Conservation (phyloP, 805 yeast species). For the Candida ulmi region DNA sequence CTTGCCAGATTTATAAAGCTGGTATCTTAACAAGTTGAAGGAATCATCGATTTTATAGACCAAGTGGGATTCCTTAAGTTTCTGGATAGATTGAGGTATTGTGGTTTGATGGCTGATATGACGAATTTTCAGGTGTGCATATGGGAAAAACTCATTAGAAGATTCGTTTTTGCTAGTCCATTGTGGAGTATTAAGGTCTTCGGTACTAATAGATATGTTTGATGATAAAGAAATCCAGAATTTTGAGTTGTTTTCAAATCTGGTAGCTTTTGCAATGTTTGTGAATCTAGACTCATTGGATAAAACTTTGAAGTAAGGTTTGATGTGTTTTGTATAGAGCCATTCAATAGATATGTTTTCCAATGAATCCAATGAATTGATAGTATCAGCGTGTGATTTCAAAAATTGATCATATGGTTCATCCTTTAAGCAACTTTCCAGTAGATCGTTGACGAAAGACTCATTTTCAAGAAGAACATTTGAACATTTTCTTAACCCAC, state of each 20-base stretch:
- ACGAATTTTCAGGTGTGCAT: slow-evolving; percentile 42
- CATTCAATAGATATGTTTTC: slow-evolving; percentile 24
- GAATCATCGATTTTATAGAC: slow-evolving; percentile 40
- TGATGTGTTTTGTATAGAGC: slow-evolving; percentile 19
- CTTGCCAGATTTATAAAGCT: slow-evolving; percentile 22
- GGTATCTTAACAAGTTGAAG: slow-evolving; percentile 27
- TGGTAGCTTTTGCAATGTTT: background rate
- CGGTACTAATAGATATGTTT: slow-evolving; percentile 13
- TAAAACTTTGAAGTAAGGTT: slow-evolving; percentile 16
- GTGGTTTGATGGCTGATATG: slow-evolving; percentile 31
- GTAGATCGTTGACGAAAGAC: slow-evolving; percentile 7
- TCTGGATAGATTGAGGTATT: slow-evolving; percentile 23
- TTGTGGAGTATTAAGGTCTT: slow-evolving; percentile 4
- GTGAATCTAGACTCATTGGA: slow-evolving; percentile 19
- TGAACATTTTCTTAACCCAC: slow-evolving; percentile 36
- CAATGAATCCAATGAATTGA: slow-evolving; percentile 14
- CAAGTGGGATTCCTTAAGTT: slow-evolving; percentile 41
- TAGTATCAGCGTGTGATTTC: slow-evolving; percentile 3
- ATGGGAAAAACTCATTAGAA: slow-evolving; percentile 32
- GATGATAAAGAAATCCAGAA: slow-evolving; percentile 21
- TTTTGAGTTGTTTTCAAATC: slow-evolving; percentile 6
- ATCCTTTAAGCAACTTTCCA: slow-evolving; percentile 7
- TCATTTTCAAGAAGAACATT: slow-evolving; percentile 18
- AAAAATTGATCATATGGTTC: slow-evolving; percentile 12
- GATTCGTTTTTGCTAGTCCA: slow-evolving; percentile 15